Conservation (phyloP, 345 rosid genomes). For the Ailanthus altissimus region DNA sequence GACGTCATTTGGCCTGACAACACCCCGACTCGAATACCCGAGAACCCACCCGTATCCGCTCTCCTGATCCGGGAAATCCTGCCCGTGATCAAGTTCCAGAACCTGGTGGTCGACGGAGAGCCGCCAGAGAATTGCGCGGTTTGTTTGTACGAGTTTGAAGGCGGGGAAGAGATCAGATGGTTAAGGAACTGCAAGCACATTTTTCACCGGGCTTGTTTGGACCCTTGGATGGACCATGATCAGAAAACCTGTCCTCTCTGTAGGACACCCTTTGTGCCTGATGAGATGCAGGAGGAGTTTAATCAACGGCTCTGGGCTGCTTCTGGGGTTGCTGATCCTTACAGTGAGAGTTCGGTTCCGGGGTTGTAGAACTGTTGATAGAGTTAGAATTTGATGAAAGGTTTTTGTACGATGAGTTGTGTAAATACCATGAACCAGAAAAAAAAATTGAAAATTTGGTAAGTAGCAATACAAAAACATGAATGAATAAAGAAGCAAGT, state of each 20-base stretch:
- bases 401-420: not conserved
- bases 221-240: constrained; percentile 97
- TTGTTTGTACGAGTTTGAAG: constrained; percentile 75
- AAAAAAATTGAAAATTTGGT: not conserved
- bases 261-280: constrained; percentile 75
- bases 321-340: constrained; percentile 53
- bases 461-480: not conserved
- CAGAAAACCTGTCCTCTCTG: constrained; percentile 90
- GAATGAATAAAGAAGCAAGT: not conserved
- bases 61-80: constrained; percentile 77
- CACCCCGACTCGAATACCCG: constrained; percentile 35
- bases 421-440: not conserved
- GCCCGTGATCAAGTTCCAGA: constrained; percentile 66
- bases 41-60: constrained; percentile 61
- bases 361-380: constrained; percentile 29
- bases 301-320: constrained; percentile 83
- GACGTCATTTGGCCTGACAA: constrained; percentile 57
- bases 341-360: constrained; percentile 50
- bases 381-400: not conserved
- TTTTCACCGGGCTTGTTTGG: constrained; percentile 77
- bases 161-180: constrained; percentile 78
- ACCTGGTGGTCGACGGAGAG: constrained; percentile 42
- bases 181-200: constrained; percentile 75
- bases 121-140: constrained; percentile 78
- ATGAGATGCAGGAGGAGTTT: constrained; percentile 79